phyloP scores from a whole-genome alignment of 1,284 basidiomycete genomes.

The Lentinula novae-zelandiae region DNA sequence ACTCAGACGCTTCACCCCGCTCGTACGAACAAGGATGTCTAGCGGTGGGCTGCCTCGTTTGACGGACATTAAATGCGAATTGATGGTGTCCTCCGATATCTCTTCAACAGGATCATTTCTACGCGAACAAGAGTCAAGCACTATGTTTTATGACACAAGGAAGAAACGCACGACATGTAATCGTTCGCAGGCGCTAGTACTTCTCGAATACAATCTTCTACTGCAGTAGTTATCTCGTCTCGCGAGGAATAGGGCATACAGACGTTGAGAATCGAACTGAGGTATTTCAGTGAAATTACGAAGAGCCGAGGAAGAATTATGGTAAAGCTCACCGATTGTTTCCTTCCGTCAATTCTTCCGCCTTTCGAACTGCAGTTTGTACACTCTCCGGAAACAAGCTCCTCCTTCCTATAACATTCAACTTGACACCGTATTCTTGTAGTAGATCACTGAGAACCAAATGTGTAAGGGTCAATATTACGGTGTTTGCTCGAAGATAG shows the following conservation, averaged over 20 bases:
- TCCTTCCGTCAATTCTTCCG: conserved; percentile 76
- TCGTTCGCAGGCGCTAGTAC: conserved; percentile 29
- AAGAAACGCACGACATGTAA: conserved; percentile 3
- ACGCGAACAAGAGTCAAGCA: too few relatives aligned
- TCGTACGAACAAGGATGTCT: conserved; percentile 91
- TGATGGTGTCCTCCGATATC: conserved; percentile 67
- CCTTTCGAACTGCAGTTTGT: conserved; percentile 64
- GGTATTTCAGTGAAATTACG: neutral
- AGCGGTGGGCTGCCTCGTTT: conserved; percentile 73
- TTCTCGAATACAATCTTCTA: conserved; percentile 54
- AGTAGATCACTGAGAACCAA: conserved; percentile 60
- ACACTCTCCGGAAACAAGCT: conserved; percentile 80
- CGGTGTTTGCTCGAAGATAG: too few relatives aligned
- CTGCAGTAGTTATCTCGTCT: conserved; percentile 87
- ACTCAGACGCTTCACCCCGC: conserved; percentile 86
- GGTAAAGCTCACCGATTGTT: conserved; percentile 58
- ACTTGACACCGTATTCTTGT: conserved; percentile 77
- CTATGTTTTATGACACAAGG: neutral
- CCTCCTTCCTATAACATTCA: conserved; percentile 80
- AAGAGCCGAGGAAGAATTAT: neutral
- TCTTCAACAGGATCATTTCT: conserved; percentile 13
- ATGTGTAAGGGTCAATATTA: neutral
- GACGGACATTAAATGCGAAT: conserved; percentile 64
- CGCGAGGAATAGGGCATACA: conserved; percentile 93
- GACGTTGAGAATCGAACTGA: conserved; percentile 86